These are phyloP conservation scores for Cylindrotheca fusiformis DNA, from an alignment of 108 stramenopile species.

Conservation along the genomic window DNA sequence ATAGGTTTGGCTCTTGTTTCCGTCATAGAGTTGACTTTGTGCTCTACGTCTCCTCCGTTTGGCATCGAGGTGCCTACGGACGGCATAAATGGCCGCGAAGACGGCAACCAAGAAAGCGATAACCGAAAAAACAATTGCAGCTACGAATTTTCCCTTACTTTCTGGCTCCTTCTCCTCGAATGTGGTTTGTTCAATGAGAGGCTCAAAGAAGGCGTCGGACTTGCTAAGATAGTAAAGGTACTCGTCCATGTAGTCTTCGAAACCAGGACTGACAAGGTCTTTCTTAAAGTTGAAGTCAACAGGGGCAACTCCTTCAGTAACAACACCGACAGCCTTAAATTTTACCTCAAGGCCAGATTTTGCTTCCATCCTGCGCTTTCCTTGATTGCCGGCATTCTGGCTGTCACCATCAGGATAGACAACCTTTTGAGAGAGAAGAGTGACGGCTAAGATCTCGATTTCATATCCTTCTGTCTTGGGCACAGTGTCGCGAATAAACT, in stretches of 20 bases:
- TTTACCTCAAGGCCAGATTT: slow-evolving; percentile 11
- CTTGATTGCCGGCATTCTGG: neutral
- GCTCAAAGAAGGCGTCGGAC: slow-evolving; percentile 16
- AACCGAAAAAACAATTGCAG: slow-evolving; percentile 22
- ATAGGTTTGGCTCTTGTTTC: neutral
- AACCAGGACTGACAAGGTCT: slow-evolving; percentile 7
- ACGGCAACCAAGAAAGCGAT: slow-evolving; percentile 20
- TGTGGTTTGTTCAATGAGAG: slow-evolving; percentile 14
- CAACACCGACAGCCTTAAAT: slow-evolving; percentile 18
- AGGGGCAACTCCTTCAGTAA: slow-evolving; percentile 24
- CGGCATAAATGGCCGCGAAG: slow-evolving; percentile 16
- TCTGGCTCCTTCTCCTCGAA: neutral
- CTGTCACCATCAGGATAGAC: slow-evolving; percentile 8
- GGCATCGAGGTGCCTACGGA: slow-evolving; percentile 21
- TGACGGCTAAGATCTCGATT: slow-evolving; percentile 20
- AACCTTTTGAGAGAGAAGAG: slow-evolving; percentile 21
- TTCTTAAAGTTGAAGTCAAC: slow-evolving; percentile 15
- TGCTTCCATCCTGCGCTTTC: neutral
- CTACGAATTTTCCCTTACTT: slow-evolving; percentile 18
- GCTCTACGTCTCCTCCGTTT: neutral
- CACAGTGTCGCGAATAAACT: slow-evolving; percentile 18
- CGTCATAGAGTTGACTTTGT: neutral
- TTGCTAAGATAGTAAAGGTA: slow-evolving; percentile 18
- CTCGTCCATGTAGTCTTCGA: slow-evolving; percentile 23
- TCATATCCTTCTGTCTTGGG: neutral